Base-by-base conservation (phyloP, 2,329 filamentous ascomycete genomes). In the Epichloe sp. region DNA sequence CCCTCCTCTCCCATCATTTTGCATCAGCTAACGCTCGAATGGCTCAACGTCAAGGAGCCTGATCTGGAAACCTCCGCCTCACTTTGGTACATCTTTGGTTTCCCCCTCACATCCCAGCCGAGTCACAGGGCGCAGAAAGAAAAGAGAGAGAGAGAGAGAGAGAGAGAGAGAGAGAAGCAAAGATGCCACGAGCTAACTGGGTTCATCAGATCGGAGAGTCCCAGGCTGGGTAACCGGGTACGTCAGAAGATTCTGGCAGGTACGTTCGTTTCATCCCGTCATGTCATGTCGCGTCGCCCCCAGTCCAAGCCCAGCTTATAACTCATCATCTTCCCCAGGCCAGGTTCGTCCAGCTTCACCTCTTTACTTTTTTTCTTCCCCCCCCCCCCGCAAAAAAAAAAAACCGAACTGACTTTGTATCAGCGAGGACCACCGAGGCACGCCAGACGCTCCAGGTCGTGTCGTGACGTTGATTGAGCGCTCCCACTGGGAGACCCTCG, bases 21-120 rank as follows among this genome's bases (percentile, higher is more conserved):
- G 26, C 26, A 35, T 48, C 4, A 34, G 36, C 19, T 48, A 48
- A 46, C 26, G 23, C 5, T 31, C 26, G 26, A 26, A 14, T 19
- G 17, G 35, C 36, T 42, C 48, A 10, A 46, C 52, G 23, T 44
- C 35, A 52, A 72, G 91, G 71, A 95, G 89, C 66, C 71, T 98
- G 65, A 96, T 98, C 61, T 98, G 90, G 90, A 98, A 97, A 68
- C 91, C 93, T 52, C 93, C 93, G 55, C 93, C 93, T 58, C 87
- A 95, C 65, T 96, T 86, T 65, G 91, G 91, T 96, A 83, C 56
- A 26, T 51, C 45, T 50, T 31, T 3, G 26, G 17, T n/a, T 19
- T 35, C 36, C 26, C 45, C 44, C 23, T 19, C 10, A 15, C 43
- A 19, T 10, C 36, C 34, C 43, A 11, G 42, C 38, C 52, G 36